Conservation (phyloP, 495 filamentous ascomycete genomes). For the Cercophora newfieldiana region DNA sequence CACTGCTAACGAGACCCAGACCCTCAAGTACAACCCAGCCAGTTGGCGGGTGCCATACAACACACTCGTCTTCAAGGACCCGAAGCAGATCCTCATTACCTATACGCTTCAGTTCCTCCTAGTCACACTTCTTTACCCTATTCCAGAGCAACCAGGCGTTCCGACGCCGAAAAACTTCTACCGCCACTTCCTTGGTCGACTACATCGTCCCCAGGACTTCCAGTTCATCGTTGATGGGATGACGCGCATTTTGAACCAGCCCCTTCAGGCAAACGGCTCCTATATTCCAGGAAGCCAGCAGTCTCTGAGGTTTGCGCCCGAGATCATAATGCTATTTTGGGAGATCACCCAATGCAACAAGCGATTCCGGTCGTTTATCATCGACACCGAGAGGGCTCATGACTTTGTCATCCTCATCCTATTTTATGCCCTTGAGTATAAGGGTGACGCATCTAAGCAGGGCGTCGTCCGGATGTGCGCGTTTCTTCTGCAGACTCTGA, state of each 20-base stretch:
- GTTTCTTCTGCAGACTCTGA: conserved; percentile 93
- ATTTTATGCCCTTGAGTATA: conserved; percentile 90
- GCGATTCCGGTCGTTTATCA: conserved; percentile 93
- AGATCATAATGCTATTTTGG: conserved; percentile 98
- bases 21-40: conserved; percentile 94
- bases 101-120: conserved; percentile 92
- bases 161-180: conserved; percentile 78
- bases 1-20: conserved; percentile 50
- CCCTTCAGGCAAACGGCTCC: conserved; percentile 80
- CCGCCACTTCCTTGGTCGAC: conserved; percentile 84
- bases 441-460: conserved; percentile 81
- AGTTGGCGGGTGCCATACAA: conserved; percentile 95
- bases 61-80: conserved; percentile 88
- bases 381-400: conserved; percentile 89
- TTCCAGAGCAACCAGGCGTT: conserved; percentile 70
- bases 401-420: conserved; percentile 90
- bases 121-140: conserved; percentile 82
- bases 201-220: conserved; percentile 95
- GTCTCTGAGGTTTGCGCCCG: conserved; percentile 82
- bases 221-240: conserved; percentile 97
- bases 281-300: conserved; percentile 88
- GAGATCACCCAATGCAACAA: conserved; percentile 97
- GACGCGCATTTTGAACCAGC: conserved; percentile 89
- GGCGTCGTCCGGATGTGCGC: conserved; percentile 95
- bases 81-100: conserved; percentile 87